Base-by-base conservation (phyloP, 805 yeast species). In the Candida ascalaphidarum region DNA sequence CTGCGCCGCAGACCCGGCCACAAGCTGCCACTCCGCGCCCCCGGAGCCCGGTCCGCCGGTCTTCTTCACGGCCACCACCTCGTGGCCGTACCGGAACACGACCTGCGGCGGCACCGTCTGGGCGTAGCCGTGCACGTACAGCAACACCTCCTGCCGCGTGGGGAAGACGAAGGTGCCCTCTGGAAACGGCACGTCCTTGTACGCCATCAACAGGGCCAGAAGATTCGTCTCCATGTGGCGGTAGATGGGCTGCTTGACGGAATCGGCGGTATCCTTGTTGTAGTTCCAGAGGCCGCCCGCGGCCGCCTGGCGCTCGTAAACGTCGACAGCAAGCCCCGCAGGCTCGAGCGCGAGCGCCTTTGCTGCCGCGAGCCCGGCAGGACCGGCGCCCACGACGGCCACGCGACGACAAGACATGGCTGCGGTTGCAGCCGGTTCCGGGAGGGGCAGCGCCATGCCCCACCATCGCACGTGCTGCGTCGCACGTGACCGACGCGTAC, bases 311-410 rank as follows among this genome's bases (percentile, higher is more conserved):
- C 46, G 25, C 10, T 41, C 46, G 25, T 27, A 41, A 4, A 41
- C 14, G 12, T 40, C 43, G 10, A 41, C 29, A 9, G 29, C 11
- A 22, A 41, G 28, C 8, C 23, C 17, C 3, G 27, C 28, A 2
- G 46, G 39, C 25, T 48, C 54, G 19, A 32, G 26, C 0, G 44
- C 39, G 21, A 48, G 31, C 2, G 50, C 49, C 19, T 45, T 46
- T 7, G 50, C 48, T 3, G 44, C 45, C 2, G 52, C 46, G n/a
- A 48, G 28, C 3, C 52, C 54, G 1, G 43, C 40, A 1, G 51
- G 48, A 2, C 52, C 54, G 5, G 46, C 52, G 4, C 54, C 54
- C 11, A 48, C 41, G 4, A 48, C 30, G 5, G 54, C 54, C 12
- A 48, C 32, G n/a, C n/a, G n/a, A n/a, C n/a, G n/a, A n/a, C n/a